These are phyloP conservation scores for Rhizoclosmatium globosum DNA, from an alignment of 192 early-diverging fungal genomes.

Conservation along the genomic window DNA sequence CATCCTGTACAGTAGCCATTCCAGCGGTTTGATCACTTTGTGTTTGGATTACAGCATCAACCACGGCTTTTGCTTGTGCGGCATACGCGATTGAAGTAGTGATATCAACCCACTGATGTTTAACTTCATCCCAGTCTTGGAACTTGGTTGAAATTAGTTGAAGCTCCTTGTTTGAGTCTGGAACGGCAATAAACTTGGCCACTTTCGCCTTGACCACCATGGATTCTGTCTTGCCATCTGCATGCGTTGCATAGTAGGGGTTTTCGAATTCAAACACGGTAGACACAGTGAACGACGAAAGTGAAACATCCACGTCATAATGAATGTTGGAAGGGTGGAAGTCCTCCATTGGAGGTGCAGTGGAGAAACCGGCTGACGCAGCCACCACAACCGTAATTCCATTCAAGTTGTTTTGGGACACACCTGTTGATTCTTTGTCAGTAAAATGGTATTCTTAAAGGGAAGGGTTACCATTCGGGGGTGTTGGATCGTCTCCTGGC, in stretches of 20 bases:
- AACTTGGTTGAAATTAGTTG: slow-evolving; percentile 17
- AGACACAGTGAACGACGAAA: background rate
- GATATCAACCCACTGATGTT: slow-evolving; percentile 16
- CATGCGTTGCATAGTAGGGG: background rate
- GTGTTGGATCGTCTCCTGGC: slow-evolving; percentile 25
- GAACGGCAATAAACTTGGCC: slow-evolving; percentile 16
- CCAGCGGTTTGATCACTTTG: slow-evolving; percentile 17
- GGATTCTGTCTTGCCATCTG: background rate
- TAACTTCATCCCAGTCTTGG: slow-evolving; percentile 20
- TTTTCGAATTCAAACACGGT: slow-evolving; percentile 15
- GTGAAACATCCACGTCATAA: slow-evolving; percentile 10
- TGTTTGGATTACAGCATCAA: slow-evolving; percentile 12
- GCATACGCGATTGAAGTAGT: slow-evolving; percentile 4
- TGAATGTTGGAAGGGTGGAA: slow-evolving; percentile 16
- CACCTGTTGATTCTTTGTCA: slow-evolving; percentile 8
- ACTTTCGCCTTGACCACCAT: slow-evolving; percentile 31
- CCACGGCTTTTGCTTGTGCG: slow-evolving; percentile 23
- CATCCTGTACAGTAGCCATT: slow-evolving; percentile 17
- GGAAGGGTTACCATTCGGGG: slow-evolving; percentile 16
- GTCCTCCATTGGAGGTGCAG: background rate
- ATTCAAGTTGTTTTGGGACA: slow-evolving; percentile 13
- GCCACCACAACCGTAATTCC: slow-evolving; percentile 8
- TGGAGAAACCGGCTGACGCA: slow-evolving; percentile 26
- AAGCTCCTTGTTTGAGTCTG: background rate
- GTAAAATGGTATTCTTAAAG: background rate